phyloP scores from a whole-genome alignment of 2,329 filamentous ascomycete species.

The Fusarium sarcochroum region DNA sequence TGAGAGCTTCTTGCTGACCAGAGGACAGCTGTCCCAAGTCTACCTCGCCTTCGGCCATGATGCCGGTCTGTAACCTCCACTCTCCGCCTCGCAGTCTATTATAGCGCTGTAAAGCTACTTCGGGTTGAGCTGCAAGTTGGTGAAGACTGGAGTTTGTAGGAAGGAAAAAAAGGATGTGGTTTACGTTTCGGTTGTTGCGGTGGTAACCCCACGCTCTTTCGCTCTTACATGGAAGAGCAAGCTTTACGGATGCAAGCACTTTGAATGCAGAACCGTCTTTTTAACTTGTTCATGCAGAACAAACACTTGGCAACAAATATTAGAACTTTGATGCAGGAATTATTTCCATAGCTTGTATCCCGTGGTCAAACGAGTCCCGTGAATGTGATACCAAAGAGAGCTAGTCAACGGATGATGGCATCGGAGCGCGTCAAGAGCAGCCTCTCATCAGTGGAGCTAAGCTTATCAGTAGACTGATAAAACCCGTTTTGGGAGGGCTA shows the following conservation, averaged over 20 bases:
- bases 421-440: constrained; percentile 25
- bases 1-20: constrained; percentile 84
- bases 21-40: constrained; percentile 80
- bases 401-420: constrained; percentile 36
- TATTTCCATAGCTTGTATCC: constrained; percentile 3
- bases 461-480: constrained; percentile 28
- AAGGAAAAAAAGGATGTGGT: background rate
- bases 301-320: background rate
- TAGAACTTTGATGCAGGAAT: background rate
- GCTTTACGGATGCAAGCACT: constrained; percentile 6
- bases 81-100: background rate
- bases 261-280: background rate
- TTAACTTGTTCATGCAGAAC: background rate
- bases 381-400: constrained; percentile 16
- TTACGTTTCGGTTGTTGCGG: constrained; percentile 22
- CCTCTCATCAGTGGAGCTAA: constrained; percentile 10
- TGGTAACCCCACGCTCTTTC: constrained; percentile 28
- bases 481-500: constrained; percentile 29
- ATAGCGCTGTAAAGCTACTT: background rate
- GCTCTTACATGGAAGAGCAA: constrained; percentile 8
- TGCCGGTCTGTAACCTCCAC: constrained; percentile 14
- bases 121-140: background rate
- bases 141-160: background rate
- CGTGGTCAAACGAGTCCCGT: constrained; percentile 7
- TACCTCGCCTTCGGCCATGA: constrained; percentile 53